Base-by-base conservation (phyloP, 2,329 filamentous ascomycete genomes). In the Talaromyces sp. region DNA sequence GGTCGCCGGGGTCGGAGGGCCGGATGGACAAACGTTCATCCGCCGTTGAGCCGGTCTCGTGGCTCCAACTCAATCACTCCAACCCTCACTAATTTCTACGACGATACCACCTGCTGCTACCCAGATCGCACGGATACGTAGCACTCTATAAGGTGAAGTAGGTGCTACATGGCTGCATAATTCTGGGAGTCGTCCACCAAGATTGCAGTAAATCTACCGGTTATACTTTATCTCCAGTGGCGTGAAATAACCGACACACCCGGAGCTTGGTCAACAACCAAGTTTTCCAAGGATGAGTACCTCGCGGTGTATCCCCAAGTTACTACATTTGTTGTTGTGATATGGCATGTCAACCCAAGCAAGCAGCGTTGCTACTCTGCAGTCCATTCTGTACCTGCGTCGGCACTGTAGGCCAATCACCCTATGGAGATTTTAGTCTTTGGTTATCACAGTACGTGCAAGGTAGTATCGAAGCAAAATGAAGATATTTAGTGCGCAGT, bases 321-420 rank as follows among this genome's bases (percentile, higher is more conserved):
- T 56, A 37, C 50, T 54, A 35, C 50, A 54, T 54, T 35, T 16
- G 33, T 37, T 56, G 52, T 52, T n/a, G 2, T 39, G 31, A 22
- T 56, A 37, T 54, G 31, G 31, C 50, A 52, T 33, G 49, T 33
- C 27, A 52, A 52, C 27, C 54, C 54, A 24, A 57, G 54, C 37
- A 27, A 24, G 19, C 37, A 41, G 37, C 56, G 56, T 58, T 58
- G 13, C 56, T 35, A 58, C 22, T 37, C 54, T 57, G 33, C 52
- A 14, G n/a, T 35, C 31, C 39, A 31, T 27, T 59, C 37, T 39
- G 56, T 59, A 59, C 56, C 56, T 59, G 56, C 56, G 39, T 59
- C 24, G 56, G 19, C 39, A 39, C 19, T 14, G n/a, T 2, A 24
- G 49, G 33, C 52, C 52, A 56, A 56, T 56, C 52, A 22, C 33